Evolutionary conservation across 805 yeast species (phyloP).

Genomic region (Myxozyma sirexii): DNA sequence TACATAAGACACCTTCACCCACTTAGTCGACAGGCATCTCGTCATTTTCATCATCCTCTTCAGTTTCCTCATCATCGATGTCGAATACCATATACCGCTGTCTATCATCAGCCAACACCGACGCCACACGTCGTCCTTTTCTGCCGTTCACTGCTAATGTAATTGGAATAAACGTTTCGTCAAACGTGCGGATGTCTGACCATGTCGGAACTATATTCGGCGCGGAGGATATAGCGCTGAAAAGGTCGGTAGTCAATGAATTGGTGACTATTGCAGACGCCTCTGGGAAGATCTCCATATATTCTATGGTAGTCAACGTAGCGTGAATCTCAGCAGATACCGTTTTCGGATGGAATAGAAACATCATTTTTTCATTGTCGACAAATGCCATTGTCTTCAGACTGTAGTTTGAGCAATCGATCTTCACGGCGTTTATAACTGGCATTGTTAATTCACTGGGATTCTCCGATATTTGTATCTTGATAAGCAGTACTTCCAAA

Average conservation of each 20-base stretch:
- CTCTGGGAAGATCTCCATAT: not conserved
- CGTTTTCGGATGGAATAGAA: slow-evolving; percentile 14
- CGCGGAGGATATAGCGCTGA: not conserved
- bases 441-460: slow-evolving; percentile 13
- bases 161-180: slow-evolving; percentile 21
- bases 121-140: slow-evolving; percentile 32
- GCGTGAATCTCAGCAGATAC: not conserved
- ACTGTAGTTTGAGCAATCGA: not conserved
- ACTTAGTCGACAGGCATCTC: slow-evolving; percentile 3
- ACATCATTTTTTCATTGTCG: slow-evolving; percentile 24
- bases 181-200: slow-evolving; percentile 13
- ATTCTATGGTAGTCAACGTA: not conserved
- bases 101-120: slow-evolving; percentile 29
- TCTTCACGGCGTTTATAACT: not conserved
- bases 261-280: not conserved
- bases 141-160: slow-evolving; percentile 32
- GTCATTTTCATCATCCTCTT: slow-evolving; percentile 26
- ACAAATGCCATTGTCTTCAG: slow-evolving; percentile 18
- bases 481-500: slow-evolving; percentile 10
- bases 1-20: not conserved
- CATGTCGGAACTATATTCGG: slow-evolving; percentile 1
- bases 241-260: not conserved
- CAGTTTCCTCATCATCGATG: slow-evolving; percentile 33
- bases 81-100: slow-evolving; percentile 34
- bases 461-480: slow-evolving; percentile 7